phyloP scores from a whole-genome alignment of 176 grass and related monocot species.

The Rhynchospora breviuscula region DNA sequence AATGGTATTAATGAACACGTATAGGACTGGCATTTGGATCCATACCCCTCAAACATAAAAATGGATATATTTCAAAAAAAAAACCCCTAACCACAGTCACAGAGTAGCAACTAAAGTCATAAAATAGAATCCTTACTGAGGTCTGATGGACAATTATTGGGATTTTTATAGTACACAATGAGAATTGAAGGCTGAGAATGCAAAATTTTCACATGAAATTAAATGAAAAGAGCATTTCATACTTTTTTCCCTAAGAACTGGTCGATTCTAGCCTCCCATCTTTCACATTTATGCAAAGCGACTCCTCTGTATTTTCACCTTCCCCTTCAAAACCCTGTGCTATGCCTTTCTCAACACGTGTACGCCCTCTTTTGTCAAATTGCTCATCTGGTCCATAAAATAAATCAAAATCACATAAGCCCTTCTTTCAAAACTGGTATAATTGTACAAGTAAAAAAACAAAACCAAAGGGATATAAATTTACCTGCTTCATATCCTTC shows the following conservation, averaged over 20 bases:
- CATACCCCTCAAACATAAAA: not conserved
- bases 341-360: slow-evolving; percentile 88
- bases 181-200: not conserved
- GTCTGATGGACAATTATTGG: not conserved
- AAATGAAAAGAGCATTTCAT: not conserved
- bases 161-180: not conserved
- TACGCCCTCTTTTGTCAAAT: slow-evolving; percentile 96
- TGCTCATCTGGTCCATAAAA: slow-evolving; percentile 50
- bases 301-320: slow-evolving; percentile 95
- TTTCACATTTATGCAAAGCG: slow-evolving; percentile 92
- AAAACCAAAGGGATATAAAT: not conserved
- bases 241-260: slow-evolving; percentile 97
- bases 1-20: not conserved
- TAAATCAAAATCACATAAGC: not conserved
- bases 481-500: slow-evolving; percentile 87
- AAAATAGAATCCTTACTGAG: not conserved
- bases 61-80: not conserved
- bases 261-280: slow-evolving; percentile 96
- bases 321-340: slow-evolving; percentile 78
- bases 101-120: not conserved
- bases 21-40: not conserved
- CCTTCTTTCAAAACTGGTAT: not conserved
- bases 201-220: not conserved
- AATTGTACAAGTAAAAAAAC: no score
- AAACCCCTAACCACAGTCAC: not conserved